phyloP scores from a whole-genome alignment of 2,329 filamentous ascomycete species.

The Aspergillus thermomutatus region DNA sequence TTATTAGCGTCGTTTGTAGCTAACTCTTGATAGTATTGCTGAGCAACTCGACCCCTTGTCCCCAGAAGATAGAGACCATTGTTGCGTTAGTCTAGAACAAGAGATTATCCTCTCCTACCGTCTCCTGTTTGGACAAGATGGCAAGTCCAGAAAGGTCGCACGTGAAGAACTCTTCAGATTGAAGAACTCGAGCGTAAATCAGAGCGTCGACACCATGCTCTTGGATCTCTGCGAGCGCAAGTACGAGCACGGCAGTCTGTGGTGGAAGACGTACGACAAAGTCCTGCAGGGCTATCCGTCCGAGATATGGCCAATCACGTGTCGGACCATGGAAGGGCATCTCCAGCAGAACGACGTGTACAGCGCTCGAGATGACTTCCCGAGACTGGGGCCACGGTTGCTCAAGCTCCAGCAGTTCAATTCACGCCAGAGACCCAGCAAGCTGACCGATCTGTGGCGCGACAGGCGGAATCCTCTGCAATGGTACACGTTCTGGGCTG shows the following conservation, averaged over 20 bases:
- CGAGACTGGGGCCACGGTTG: conserved; percentile 1
- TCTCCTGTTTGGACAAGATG: conserved; percentile 5
- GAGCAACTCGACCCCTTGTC: background rate
- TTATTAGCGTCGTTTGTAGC: too few relatives aligned
- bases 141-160: conserved; percentile 1
- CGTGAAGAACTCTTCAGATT: background rate
- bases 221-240: background rate
- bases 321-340: background rate
- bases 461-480: conserved; percentile 17
- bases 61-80: background rate
- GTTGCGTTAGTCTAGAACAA: background rate
- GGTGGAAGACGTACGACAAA: background rate
- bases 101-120: conserved; percentile 7
- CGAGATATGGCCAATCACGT: conserved; percentile 1
- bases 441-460: conserved; percentile 15
- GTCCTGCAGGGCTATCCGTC: background rate
- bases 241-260: background rate
- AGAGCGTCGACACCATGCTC: background rate
- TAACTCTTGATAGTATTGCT: background rate
- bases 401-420: conserved; percentile 9
- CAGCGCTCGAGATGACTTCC: conserved; percentile 4
- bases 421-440: conserved; percentile 12
- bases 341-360: conserved; percentile 4
- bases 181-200: background rate
- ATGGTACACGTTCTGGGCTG: conserved; percentile 25